Evolutionary conservation across 2,329 filamentous ascomycete genomes (phyloP), one percentile per base, ranked within the genome.

Genomic region (Aspergillus sp.): DNA sequence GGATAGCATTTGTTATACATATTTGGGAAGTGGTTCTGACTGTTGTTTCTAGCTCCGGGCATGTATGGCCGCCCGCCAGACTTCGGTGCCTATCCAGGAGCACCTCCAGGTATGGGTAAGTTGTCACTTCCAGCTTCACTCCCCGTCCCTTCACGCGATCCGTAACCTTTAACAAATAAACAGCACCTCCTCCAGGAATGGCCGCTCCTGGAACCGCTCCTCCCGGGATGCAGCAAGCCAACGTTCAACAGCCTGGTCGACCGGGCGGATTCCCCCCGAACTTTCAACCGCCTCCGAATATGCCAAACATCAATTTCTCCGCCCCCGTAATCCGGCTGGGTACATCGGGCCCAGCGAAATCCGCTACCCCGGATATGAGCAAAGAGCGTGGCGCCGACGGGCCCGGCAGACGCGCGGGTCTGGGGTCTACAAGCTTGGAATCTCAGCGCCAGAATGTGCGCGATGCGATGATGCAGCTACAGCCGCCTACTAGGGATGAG

Each of bases 261-360:
- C 90, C 90, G 73, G 90, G 85, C 75, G 87, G 86, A 69, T 87
- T 96, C 63, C 91, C 91, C 61, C 80, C 87, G 58, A 91, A 87
- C 75, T 97, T 96, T 77, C 90, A 96, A 79, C 86, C 91, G 49
- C 93, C 93, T 9, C 82, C 90, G 51, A 96, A 95, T 72, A 90
- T 97, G 84, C 92, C 93, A 52, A 96, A 96, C 74, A 96, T 99
- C 81, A 97, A 99, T 80, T 96, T 98, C 80, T 96, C 90, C 70
- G 95, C 95, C 37, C 93, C 93, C 56, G 92, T 98, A 59, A 98
- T 99, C 70, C 90, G 95, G 55, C 84, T 99, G 46, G 95, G 93
- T 43, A 93, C 92, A 1, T 84, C 88, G 4, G 84, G 79, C 19
- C 75, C 86, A 3, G 76, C 84, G n/a, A 91, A 91, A 69, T 80